Percentiles rank a stretch among this genome's conserved stretches.
Evolutionary conservation across 306 rosid species (phyloP).

Genomic region (Glycine latifolia): DNA sequence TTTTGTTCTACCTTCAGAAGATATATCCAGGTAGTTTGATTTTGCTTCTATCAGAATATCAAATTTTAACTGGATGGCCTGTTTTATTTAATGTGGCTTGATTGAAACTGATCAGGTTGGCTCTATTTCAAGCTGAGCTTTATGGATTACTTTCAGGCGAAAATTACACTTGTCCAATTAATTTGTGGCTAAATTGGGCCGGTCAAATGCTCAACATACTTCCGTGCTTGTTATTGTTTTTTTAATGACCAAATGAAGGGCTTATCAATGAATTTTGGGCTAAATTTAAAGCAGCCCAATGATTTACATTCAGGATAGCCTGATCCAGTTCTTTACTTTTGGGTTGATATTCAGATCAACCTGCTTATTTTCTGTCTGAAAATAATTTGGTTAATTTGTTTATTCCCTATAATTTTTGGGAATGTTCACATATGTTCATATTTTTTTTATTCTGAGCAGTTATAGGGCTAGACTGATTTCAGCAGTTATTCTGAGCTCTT

Average conservation of each 20-base stretch:
- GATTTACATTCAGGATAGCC: background rate
- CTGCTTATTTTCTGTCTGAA: slow-evolving; percentile 1
- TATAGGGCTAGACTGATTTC: background rate
- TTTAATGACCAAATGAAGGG: background rate
- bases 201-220: slow-evolving; percentile 1
- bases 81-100: slow-evolving; percentile 3
- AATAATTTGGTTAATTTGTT: slow-evolving; percentile 6
- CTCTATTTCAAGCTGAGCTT: background rate
- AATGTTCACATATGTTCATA: background rate
- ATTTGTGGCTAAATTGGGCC: background rate
- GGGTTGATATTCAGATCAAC: slow-evolving; percentile 2
- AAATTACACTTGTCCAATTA: background rate
- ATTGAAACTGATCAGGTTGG: slow-evolving; percentile 9
- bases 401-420: background rate
- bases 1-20: slow-evolving; percentile 91
- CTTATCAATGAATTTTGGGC: background rate
- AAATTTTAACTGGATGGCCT: slow-evolving; percentile 22
- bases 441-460: too few species aligned
- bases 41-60: slow-evolving; percentile 28
- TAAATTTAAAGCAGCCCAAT: background rate
- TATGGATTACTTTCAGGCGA: background rate
- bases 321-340: slow-evolving; percentile 4
- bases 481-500: background rate
- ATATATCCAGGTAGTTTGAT: slow-evolving; percentile 75
- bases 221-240: background rate